Evolutionary conservation across 805 yeast genomes (phyloP), one percentile per base, ranked within the genome.

Genomic region (Maudiozyma pseudohumilis): DNA sequence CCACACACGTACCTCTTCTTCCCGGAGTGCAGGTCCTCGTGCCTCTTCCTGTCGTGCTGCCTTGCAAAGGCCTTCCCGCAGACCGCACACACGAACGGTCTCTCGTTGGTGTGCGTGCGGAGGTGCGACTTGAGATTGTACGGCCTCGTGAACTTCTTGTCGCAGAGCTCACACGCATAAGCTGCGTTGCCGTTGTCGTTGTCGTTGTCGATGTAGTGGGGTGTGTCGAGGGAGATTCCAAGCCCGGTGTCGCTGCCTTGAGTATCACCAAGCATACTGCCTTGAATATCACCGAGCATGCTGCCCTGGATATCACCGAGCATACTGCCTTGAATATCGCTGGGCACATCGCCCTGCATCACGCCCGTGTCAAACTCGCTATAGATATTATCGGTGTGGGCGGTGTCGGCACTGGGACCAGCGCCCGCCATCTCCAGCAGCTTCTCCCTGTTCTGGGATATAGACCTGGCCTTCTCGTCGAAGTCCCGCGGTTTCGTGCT

Each of bases 121-220:
- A 83, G 64, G 61, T 89, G 98, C 0, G 95, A 84, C 48, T 89
- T 85, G 47, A 89, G 66, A 55, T 92, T 92, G 59, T 92, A 92
- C 0, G 96, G 95, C 39, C 97, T 65, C 2, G 97, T 89, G 56
- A 89, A 89, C 34, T 79, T 65, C 60, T 86, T 87, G 29, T 77
- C 87, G 60, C 98, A 89, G 30, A 83, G 61, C 41, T 78, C 77
- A 58, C 97, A 89, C 2, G 80, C 80, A 59, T 53, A 58, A 8
- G 47, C 39, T 9, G 59, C 51, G 18, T 5, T 16, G 20, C 26
- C 31, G 1, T 18, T 28, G n/a, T 28, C 31, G 9, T 18, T 5
- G 12, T 16, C 31, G 24, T 17, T 15, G 9, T 23, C 26, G 12
- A 23, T 12, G 15, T 8, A 6, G 5, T 19, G 18, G n/a, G n/a